phyloP scores from a whole-genome alignment of 108 stramenopile species.

The Nitzschia sp. region DNA sequence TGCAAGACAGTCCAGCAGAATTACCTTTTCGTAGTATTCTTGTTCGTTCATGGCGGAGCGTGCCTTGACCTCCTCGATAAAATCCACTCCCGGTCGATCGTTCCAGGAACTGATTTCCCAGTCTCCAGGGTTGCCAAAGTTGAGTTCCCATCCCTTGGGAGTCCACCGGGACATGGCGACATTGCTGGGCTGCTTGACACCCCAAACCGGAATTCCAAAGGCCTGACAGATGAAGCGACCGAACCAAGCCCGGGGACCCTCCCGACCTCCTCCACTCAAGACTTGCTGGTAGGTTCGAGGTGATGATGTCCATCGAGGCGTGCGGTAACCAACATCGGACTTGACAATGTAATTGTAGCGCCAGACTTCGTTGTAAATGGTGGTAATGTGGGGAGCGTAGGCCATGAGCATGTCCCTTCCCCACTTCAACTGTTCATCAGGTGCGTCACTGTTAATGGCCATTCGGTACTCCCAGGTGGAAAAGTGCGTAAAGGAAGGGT shows the following conservation, averaged over 20 bases:
- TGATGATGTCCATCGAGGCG: constrained; percentile 44
- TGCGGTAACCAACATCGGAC: constrained; percentile 44
- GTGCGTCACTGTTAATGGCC: constrained; percentile 48
- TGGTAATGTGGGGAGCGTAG: constrained; percentile 52
- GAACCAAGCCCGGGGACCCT: constrained; percentile 57
- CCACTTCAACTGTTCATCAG: constrained; percentile 47
- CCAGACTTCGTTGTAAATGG: constrained; percentile 41
- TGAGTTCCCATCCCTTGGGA: constrained; percentile 46
- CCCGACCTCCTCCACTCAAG: constrained; percentile 45
- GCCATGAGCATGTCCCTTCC: constrained; percentile 48
- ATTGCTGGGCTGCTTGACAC: constrained; percentile 47
- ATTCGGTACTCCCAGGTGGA: constrained; percentile 47
- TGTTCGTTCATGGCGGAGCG: constrained; percentile 29
- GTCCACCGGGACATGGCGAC: constrained; percentile 46
- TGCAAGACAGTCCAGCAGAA: constrained; percentile 38
- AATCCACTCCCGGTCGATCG: constrained; percentile 34
- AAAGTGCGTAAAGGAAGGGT: constrained; percentile 40
- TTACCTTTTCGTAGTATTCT: constrained; percentile 38
- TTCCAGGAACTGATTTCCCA: constrained; percentile 42
- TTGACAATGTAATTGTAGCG: constrained; percentile 35
- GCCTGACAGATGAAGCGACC: constrained; percentile 44
- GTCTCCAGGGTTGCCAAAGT: constrained; percentile 32
- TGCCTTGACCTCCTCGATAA: constrained; percentile 36
- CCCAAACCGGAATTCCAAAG: constrained; percentile 61
- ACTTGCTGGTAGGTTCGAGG: constrained; percentile 50